These are phyloP conservation scores for Aegilops sharonensis DNA, from an alignment of 176 grass and related monocot species.

Conservation along the genomic window DNA sequence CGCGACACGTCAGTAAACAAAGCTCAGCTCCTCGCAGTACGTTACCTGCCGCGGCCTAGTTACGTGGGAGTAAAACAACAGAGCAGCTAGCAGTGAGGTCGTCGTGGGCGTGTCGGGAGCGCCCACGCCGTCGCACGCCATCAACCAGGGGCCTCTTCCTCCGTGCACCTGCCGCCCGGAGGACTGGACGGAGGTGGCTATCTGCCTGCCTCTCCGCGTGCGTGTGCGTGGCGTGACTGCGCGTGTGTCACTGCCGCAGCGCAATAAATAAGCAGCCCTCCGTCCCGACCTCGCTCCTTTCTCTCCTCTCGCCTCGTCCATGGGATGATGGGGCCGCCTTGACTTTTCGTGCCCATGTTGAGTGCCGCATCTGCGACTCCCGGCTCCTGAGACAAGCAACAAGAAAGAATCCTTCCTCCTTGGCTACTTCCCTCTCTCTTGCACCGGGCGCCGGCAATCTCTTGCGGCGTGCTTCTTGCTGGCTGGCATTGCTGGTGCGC, in stretches of 20 bases:
- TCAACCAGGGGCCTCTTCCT: constrained; percentile 19
- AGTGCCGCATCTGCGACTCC: constrained; percentile 30
- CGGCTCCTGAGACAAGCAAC: neutral
- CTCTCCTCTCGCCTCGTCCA: neutral
- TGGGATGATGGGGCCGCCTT: constrained; percentile 27
- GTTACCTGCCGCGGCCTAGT: neutral
- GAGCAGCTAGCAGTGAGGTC: neutral
- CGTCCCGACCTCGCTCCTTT: neutral
- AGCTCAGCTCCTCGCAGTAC: neutral
- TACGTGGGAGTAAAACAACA: neutral
- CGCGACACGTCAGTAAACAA: constrained; percentile 36
- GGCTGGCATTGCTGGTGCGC: constrained; percentile 18
- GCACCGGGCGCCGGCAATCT: neutral
- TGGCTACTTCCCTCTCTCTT: neutral
- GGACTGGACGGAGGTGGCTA: constrained; percentile 12
- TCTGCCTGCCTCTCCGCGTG: constrained; percentile 17
- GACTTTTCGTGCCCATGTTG: constrained; percentile 32
- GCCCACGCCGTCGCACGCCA: neutral
- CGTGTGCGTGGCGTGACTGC: neutral
- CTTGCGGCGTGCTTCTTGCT: neutral
- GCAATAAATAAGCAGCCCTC: constrained; percentile 47
- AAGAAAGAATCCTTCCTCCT: neutral
- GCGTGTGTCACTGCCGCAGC: constrained; percentile 24
- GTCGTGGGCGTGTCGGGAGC: constrained; percentile 29
- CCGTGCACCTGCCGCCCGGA: constrained; percentile 5